These are phyloP conservation scores for Starmerella cellae DNA, from an alignment of 805 yeast genomes.

Conservation along the genomic window DNA sequence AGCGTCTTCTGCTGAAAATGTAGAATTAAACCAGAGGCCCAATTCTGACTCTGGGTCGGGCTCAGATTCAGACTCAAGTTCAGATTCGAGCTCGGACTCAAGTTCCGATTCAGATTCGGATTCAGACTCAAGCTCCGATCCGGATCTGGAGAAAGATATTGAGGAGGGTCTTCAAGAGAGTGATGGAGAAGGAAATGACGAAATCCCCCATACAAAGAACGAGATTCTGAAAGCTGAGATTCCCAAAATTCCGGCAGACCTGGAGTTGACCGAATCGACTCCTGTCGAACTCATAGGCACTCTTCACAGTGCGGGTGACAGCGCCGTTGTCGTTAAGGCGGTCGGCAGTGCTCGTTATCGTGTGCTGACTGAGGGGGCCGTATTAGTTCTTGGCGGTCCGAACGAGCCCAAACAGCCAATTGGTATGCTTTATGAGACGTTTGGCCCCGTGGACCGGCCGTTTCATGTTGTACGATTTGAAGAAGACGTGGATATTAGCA, in stretches of 20 bases:
- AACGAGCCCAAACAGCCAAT: slow-evolving; percentile 42
- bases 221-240: slow-evolving; percentile 60
- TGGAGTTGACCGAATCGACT: slow-evolving; percentile 43
- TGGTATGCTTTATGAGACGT: slow-evolving; percentile 75
- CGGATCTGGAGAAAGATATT: slow-evolving; percentile 21
- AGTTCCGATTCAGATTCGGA: background rate
- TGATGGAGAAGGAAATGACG: slow-evolving; percentile 18
- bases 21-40: too few relatives aligned
- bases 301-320: slow-evolving; percentile 55
- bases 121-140: slow-evolving; percentile 19
- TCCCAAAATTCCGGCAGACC: slow-evolving; percentile 54
- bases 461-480: slow-evolving; percentile 62
- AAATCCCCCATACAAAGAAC: slow-evolving; percentile 64
- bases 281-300: slow-evolving; percentile 63
- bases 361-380: slow-evolving; percentile 62
- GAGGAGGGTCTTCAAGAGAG: slow-evolving; percentile 14
- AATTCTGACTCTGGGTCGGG: background rate
- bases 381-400: slow-evolving; percentile 39
- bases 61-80: background rate
- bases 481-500: slow-evolving; percentile 36
- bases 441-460: slow-evolving; percentile 78
- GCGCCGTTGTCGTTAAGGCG: slow-evolving; percentile 59
- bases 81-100: background rate
- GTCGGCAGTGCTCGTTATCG: slow-evolving; percentile 68
- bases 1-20: background rate